Conservation (phyloP, 179 eudicot genomes). For the Camellia oleifera region DNA sequence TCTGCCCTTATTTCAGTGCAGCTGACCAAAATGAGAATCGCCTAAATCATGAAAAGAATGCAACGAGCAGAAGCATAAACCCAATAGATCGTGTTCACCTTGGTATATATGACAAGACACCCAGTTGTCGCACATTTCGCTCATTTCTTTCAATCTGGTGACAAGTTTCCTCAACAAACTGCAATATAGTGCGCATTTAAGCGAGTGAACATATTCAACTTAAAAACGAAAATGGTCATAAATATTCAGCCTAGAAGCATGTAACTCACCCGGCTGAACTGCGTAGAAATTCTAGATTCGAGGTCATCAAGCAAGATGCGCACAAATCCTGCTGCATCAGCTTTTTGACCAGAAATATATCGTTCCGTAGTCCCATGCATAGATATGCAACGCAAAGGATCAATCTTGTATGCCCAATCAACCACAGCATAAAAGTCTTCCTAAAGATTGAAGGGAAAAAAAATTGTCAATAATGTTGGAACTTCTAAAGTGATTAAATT, state of each 20-base stretch:
- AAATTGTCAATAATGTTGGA: not conserved
- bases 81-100: conserved; percentile 41
- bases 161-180: conserved; percentile 99
- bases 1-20: not conserved
- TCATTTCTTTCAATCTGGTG: conserved; percentile 97
- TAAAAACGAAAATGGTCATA: not conserved
- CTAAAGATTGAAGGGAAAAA: conserved; percentile 29
- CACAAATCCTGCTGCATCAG: conserved; percentile 97
- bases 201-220: not conserved
- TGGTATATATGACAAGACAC: conserved; percentile 88
- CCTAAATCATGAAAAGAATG: not conserved
- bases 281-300: conserved; percentile 83
- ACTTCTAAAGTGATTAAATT: not conserved
- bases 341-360: conserved; percentile 88
- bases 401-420: conserved; percentile 97
- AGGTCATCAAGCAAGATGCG: conserved; percentile 92
- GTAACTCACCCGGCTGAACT: conserved; percentile 66
- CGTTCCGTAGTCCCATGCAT: conserved; percentile 92
- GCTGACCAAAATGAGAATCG: conserved; percentile 3
- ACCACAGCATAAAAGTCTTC: conserved; percentile 97
- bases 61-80: conserved; percentile 8
- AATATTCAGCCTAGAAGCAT: conserved; percentile 3
- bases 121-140: conserved; percentile 72
- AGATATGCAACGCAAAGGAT: conserved; percentile 94
- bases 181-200: conserved; percentile 21